Base-by-base conservation (phyloP, 2,329 filamentous ascomycete species). In the Xylariaceae sp. region DNA sequence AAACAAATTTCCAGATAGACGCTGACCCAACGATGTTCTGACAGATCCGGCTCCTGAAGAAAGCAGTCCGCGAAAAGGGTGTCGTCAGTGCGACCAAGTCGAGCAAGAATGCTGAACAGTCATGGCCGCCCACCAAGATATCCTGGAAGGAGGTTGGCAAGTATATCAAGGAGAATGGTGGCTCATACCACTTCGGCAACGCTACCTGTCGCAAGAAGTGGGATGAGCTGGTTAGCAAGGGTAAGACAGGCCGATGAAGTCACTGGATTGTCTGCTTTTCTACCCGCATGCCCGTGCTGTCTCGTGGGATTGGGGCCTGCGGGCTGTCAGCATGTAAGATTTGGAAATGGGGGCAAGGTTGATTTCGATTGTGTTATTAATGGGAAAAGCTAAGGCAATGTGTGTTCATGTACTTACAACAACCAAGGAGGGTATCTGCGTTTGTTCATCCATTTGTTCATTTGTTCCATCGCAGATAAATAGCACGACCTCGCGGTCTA, bases 141-240 rank as follows among this genome's bases (percentile, higher is more conserved):
- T 66, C 73, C 2, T 84, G 79, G 80, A 78, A 78, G 53, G 59
- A 66, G 19, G 73, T 83, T 2, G 71, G 74, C 1, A 64, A 74
- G 16, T 74, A 74, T 49, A 81, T 83, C 30, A 51, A 54, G 12
- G 48, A 63, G 1, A 59, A 72, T 31, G 77, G 76, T 1, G 78
- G 76, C 2, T 73, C 73, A 3, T 83, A 83, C 55, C 66, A 65
- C 35, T 84, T 83, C 53, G 77, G 78, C 8, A 71, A 74, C 48
- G 70, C 74, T 9, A 80, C 78, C 0, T 79, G 77, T 50, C 72
- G 73, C 28, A 79, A 76, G 62, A 73, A 74, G 43, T 83, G 75
- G 72, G 67, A 76, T 42, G 65, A 72, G 40, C 56, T 76, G 37
- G 55, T 63, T 24, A 48, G 54, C 13, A 45, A 58, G 26, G 55